Base-by-base conservation (phyloP, 2,329 filamentous ascomycete genomes). In the Pseudocercospora macadamiae region DNA sequence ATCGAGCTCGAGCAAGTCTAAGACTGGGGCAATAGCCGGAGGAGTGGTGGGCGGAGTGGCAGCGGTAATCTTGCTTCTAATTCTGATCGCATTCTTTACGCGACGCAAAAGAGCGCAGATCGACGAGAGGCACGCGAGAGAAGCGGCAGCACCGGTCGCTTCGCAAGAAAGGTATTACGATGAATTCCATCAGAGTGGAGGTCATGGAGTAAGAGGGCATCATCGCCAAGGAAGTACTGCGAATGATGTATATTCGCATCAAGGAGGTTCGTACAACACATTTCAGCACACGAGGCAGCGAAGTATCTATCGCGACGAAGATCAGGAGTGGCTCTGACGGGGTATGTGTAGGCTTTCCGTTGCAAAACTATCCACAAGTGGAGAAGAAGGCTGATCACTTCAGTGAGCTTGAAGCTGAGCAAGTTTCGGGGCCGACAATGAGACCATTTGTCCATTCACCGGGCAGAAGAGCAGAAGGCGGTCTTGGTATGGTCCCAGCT, bases 191-290 rank as follows among this genome's bases (percentile, higher is more conserved):
- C 44, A 26, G 25, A 52, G 34, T 30, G 25, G 52, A 1, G 44
- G 23, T 21, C 57, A 28, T 14, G 44, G 54, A 45, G 21, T 48
- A 14, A 45, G 25, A 49, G 57, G 57, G 3, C 66, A 69, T 44
- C 54, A 57, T 25, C 64, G 67, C n/a, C 53, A 60, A 5, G 63
- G 59, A 9, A 70, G 66, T 47, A 69, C 66, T 2, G 54, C 63
- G 4, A 60, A 70, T 30, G 66, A 71, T 45, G 56, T 67, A 14
- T 71, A 69, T 51, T 63, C 63, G 34, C 60, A 66, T 18, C 64
- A 64, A 53, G 70, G 67, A 69, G 70, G 70, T 71, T 61, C 65
- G 68, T 65, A 64, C 37, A 57, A 60, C 28, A 44, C 56, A 55
- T 64, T 61, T 54, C 58, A 61, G 49, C 64, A 66, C 51, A 65